Evolutionary conservation across 495 filamentous ascomycete species (phyloP).

Genomic region (Penicillium cataractarum): DNA sequence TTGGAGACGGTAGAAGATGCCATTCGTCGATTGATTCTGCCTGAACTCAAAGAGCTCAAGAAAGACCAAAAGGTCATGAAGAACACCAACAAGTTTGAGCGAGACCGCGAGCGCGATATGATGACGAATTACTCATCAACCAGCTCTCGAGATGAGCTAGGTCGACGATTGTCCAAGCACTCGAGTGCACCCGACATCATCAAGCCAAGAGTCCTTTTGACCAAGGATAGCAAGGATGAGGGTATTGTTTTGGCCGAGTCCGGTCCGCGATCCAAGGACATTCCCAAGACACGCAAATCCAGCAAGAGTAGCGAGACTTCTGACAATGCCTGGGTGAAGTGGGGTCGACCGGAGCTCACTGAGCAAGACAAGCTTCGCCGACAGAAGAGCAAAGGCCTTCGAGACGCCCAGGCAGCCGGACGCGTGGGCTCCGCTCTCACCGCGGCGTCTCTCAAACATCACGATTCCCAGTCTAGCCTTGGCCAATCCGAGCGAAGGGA

Average conservation of each 20-base stretch:
- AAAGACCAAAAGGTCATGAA: constrained; percentile 75
- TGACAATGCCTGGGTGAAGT: constrained; percentile 47
- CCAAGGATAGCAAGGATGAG: constrained; percentile 61
- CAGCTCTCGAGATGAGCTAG: constrained; percentile 61
- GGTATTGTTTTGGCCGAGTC: constrained; percentile 59
- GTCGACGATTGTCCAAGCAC: constrained; percentile 66
- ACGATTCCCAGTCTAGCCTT: constrained; percentile 64
- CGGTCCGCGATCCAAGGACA: constrained; percentile 44
- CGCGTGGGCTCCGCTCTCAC: constrained; percentile 62
- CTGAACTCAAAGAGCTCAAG: constrained; percentile 89
- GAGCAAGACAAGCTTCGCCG: constrained; percentile 59
- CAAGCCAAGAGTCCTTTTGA: constrained; percentile 67
- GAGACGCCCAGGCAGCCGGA: constrained; percentile 59
- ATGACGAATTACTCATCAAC: constrained; percentile 65
- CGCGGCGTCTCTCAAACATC: constrained; percentile 63
- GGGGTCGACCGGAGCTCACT: constrained; percentile 51
- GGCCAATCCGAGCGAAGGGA: constrained; percentile 54
- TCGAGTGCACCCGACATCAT: constrained; percentile 71
- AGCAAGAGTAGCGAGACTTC: constrained; percentile 52
- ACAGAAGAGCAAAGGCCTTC: constrained; percentile 62
- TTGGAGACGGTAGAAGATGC: constrained; percentile 95
- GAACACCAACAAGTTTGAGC: constrained; percentile 65
- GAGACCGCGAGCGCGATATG: constrained; percentile 61
- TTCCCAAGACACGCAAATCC: constrained; percentile 43
- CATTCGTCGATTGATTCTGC: constrained; percentile 87